A percentile compares a stretch with the other conserved stretches of the same genome.
These are phyloP conservation scores for Phytophthora pluvialis DNA, from an alignment of 352 stramenopile species.

Conservation along the genomic window DNA sequence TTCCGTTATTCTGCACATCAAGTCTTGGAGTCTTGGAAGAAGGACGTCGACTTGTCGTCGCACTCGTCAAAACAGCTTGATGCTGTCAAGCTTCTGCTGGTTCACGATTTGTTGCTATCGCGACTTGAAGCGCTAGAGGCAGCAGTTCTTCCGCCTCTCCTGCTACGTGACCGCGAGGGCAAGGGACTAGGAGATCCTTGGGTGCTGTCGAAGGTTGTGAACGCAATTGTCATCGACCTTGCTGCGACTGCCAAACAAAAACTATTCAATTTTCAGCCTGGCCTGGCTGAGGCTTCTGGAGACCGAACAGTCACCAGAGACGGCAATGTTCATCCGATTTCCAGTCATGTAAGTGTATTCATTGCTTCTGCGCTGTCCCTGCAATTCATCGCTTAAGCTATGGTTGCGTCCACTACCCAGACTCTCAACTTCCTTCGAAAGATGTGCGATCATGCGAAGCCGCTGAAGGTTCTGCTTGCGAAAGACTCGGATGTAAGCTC, in stretches of 20 bases:
- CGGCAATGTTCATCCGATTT: slow-evolving; percentile 80
- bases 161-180: slow-evolving; percentile 71
- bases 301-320: slow-evolving; percentile 70
- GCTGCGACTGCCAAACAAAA: slow-evolving; percentile 60
- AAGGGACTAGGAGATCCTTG: slow-evolving; percentile 71
- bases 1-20: slow-evolving; percentile 61
- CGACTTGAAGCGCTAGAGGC: slow-evolving; percentile 44
- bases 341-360: slow-evolving; percentile 61
- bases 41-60: slow-evolving; percentile 40
- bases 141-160: slow-evolving; percentile 54
- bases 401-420: slow-evolving; percentile 25
- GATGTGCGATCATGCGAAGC: slow-evolving; percentile 69
- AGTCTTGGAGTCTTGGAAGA: slow-evolving; percentile 65
- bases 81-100: slow-evolving; percentile 62
- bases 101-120: slow-evolving; percentile 59
- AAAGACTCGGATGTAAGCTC: slow-evolving; percentile 61
- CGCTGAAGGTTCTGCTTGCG: slow-evolving; percentile 60
- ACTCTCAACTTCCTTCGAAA: slow-evolving; percentile 81
- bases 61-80: slow-evolving; percentile 32
- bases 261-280: slow-evolving; percentile 68
- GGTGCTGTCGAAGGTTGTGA: slow-evolving; percentile 58
- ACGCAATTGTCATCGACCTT: slow-evolving; percentile 45
- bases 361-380: neutral
- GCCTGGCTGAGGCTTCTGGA: slow-evolving; percentile 51
- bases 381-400: neutral